Base-by-base conservation (phyloP, 1,139 yeast species). In the Diutina scorzettiae region DNA sequence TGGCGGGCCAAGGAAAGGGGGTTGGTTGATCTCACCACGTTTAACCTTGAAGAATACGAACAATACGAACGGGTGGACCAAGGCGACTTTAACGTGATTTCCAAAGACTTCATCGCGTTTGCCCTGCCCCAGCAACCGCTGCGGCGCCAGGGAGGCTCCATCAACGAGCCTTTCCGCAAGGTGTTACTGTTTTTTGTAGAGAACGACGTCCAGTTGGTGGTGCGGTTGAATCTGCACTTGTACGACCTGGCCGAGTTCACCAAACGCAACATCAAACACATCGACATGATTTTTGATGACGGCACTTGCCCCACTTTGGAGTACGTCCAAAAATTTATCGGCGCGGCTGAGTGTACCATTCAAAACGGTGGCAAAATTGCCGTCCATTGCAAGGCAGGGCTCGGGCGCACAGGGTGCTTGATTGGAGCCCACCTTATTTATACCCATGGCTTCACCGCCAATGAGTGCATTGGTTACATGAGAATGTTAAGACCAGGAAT, bases 1-100 rank as follows among this genome's bases (percentile, higher is more conserved):
- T 91, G 98, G 98, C 72, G 96, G 53, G 98, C 98, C n/a, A 91
- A 91, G 57, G 96, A 89, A 57, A 73, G 93, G 55, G 82, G 85
- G 3, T 76, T 91, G 71, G 68, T 91, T 42, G 96, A 91, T 55
- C 69, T 91, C 55, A 83, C 93, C 44, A 68, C 74, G n/a, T 89
- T 91, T 63, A 84, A 89, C 57, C 68, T 91, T 48, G 97, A 91
- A 57, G 95, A 86, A 54, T 83, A 91, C 58, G 98, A 91, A 60
- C 83, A 79, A 54, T 89, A 85, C 56, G 98, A 91, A 59, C 69
- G 95, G 47, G 98, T 91, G 3, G 98, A 91, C 57, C 93, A 89
- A 59, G 98, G 98, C 47, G 98, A 91, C 60, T 85, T 91, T 56
- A 91, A 91, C 58, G 82, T 83, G 34, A 69, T 91, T 43, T 83